Evolutionary conservation across 495 filamentous ascomycete genomes (phyloP), one percentile per base, ranked within the genome.

Genomic region (Penicillium ochrochloron): DNA sequence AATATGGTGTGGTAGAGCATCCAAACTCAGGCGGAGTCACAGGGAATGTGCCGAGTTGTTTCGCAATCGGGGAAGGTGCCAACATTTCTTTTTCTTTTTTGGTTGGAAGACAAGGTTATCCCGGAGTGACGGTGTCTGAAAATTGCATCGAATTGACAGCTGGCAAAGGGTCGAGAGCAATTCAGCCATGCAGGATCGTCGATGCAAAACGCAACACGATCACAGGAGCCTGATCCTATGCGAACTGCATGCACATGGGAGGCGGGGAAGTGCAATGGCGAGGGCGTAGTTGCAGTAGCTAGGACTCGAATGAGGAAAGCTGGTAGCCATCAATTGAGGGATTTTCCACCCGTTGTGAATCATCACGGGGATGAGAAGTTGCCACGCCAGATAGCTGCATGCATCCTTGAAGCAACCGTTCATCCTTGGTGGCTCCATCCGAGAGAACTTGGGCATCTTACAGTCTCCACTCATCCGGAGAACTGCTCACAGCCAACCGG

Each of bases 311-410:
- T 72, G 27, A 61, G 67, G 66, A 66, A 66, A 55, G 63, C 65
- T 57, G 39, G 60, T 57, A 70, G 64, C 68, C 67, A 72, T 70
- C 64, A 42, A 70, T 63, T 82, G 80, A 77, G 80, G 78, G 75
- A 80, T 81, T 80, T 80, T 80, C 70, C 54, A 60, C 17, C 68
- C 64, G 44, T 73, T 63, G 64, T 73, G 58, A 70, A 75, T 71
- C 66, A 66, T 62, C 46, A 66, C 68, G 57, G 59, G 69, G 65
- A 73, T 57, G 64, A 64, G 51, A 73, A 52, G 44, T 70, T 64
- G 76, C 77, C 78, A 81, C 76, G 70, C 69, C 67, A 72, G 62
- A 72, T 68, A 72, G 73, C 64, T 75, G 72, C 74, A 77, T 81
- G 79, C 77, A 80, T 74, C 64, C 63, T 68, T 78, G 75, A 77